Percentiles rank a stretch among this genome's conserved stretches.
These are phyloP conservation scores for Nephelium lappaceum DNA, from an alignment of 345 rosid genomes.

Conservation along the genomic window DNA sequence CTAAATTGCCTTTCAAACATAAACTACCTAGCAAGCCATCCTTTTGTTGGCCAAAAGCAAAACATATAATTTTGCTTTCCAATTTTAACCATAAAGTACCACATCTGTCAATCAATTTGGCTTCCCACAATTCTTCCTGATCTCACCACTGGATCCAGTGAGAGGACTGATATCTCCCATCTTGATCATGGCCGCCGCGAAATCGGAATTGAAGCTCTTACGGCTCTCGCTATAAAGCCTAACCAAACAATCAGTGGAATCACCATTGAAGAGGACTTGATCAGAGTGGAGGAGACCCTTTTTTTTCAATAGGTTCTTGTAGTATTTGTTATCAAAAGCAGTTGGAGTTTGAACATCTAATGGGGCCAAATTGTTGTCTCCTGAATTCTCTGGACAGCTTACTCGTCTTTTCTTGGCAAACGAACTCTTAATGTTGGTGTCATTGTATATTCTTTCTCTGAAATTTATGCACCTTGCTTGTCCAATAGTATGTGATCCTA, in stretches of 20 bases:
- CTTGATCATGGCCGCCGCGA: conserved; percentile 49
- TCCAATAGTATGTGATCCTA: conserved; percentile 58
- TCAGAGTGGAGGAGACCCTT: conserved; percentile 60
- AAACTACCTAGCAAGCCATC: no score
- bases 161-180: conserved; percentile 59
- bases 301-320: conserved; percentile 31
- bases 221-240: conserved; percentile 24
- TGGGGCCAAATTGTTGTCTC: conserved; percentile 43
- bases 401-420: conserved; percentile 41
- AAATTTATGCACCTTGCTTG: conserved; percentile 48
- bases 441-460: conserved; percentile 50
- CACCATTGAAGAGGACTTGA: conserved; percentile 52
- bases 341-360: conserved; percentile 42
- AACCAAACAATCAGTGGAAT: conserved; percentile 52
- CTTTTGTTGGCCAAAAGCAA: background rate
- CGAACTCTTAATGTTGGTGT: conserved; percentile 44
- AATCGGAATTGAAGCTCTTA: conserved; percentile 38
- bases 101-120: conserved; percentile 30
- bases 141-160: conserved; percentile 52
- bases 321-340: conserved; percentile 46
- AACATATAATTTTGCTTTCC: no score
- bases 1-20: no score
- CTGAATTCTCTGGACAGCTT: conserved; percentile 41
- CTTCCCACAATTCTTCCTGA: conserved; percentile 51
- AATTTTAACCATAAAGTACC: background rate